Conservation (phyloP, 306 rosid genomes). For the Arachis hypogaea region DNA sequence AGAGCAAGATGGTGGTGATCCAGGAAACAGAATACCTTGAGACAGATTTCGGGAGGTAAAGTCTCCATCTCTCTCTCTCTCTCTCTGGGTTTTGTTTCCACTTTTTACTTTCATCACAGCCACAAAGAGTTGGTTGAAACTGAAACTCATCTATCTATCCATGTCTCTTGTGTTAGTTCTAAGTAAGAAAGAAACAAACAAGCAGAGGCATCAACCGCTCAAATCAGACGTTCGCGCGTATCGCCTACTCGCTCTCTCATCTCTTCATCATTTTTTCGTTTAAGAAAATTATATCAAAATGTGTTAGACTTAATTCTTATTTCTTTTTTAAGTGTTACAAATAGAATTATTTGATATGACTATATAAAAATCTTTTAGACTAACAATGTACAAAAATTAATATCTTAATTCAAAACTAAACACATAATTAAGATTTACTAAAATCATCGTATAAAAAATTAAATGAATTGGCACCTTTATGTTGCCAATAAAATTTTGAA, state of each 20-base stretch:
- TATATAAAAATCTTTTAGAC: too few relatives aligned
- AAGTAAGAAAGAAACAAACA: background rate
- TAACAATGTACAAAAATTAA: too few relatives aligned
- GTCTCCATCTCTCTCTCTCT: slow-evolving; percentile 47
- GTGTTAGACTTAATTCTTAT: too few relatives aligned
- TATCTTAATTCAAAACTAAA: too few relatives aligned
- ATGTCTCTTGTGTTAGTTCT: background rate
- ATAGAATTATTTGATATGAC: too few relatives aligned
- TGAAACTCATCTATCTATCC: background rate
- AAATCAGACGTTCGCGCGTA: background rate
- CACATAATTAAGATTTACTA: too few relatives aligned
- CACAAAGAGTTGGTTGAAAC: slow-evolving; percentile 6
- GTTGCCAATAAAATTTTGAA: too few relatives aligned
- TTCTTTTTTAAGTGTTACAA: too few relatives aligned
- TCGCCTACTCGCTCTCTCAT: slow-evolving; percentile 7
- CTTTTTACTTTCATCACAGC: background rate
- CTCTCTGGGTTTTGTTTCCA: background rate
- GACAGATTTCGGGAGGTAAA: slow-evolving; percentile 61
- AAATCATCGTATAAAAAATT: too few relatives aligned
- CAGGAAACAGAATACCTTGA: slow-evolving; percentile 62
- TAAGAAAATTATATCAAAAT: too few relatives aligned
- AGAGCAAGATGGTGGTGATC: slow-evolving; percentile 59
- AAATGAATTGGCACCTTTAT: too few relatives aligned
- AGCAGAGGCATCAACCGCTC: background rate
- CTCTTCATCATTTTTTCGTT: too few relatives aligned